Evolutionary conservation across 2,329 filamentous ascomycete genomes (phyloP), one percentile per base, ranked within the genome.

Genomic region (Hypoxylon sp.): DNA sequence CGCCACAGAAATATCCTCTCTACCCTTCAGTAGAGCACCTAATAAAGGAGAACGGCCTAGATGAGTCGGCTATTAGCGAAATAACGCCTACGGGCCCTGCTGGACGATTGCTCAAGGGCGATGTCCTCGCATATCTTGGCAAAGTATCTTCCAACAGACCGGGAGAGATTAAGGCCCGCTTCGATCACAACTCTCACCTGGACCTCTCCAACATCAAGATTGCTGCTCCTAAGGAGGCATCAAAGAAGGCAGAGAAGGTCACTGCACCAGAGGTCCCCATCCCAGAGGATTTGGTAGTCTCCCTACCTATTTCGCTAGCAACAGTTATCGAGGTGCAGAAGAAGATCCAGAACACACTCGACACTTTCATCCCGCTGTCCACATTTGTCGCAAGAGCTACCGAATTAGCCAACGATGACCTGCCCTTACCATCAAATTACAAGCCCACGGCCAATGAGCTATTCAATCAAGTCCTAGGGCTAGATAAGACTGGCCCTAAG

Each of bases 161-260:
- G 1, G 86, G 88, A 22, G 85, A 89, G 68, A 87, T 94, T 74
- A 92, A 92, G 61, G 84, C 87, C 64, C 90, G 89, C 58, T 91
- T 97, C 77, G 85, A 89, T 67, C 91, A 94, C 80, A 89, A 96
- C 54, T 84, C 88, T 46, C 94, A 97, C 80, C 89, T 99, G 59
- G 95, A 99, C 79, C 89, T 99, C 25, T 96, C 92, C 84, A 97
- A 98, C 84, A 95, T 98, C 84, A 97, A 97, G 85, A 83, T 95
- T 66, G 91, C 91, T 53, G 80, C 84, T 61, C 72, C 79, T 7
- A 84, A 85, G 77, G 85, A 86, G 78, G 77, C 81, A 35, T 77
- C 81, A 20, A 75, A 77, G 62, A 76, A 77, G 62, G 66, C 73
- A 22, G 74, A 75, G 65, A 79, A 79, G 73, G 76, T 82, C 6